These are phyloP conservation scores for Hemerocallis citrina DNA, from an alignment of 106 monocot species.

Conservation along the genomic window DNA sequence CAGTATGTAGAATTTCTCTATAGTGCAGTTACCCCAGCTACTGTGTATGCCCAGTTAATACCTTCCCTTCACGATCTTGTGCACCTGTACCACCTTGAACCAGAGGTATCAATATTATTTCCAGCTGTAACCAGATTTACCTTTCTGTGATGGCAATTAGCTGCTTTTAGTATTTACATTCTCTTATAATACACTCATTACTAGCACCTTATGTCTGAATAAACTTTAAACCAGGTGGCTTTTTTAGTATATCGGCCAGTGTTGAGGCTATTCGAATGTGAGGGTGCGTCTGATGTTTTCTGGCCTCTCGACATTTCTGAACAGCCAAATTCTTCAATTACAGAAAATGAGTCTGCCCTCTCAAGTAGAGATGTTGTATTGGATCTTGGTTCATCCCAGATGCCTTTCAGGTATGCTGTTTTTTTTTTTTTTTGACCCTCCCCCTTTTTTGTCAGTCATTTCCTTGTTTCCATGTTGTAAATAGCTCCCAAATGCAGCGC, in stretches of 20 bases:
- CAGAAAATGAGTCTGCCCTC: conserved; percentile 30
- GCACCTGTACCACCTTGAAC: conserved; percentile 88
- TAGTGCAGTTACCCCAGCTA: conserved; percentile 56
- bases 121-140: not conserved
- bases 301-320: conserved; percentile 70
- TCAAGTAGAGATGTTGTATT: conserved; percentile 31
- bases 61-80: conserved; percentile 77
- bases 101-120: conserved; percentile 67
- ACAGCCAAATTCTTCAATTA: conserved; percentile 12
- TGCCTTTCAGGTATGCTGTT: conserved; percentile 48
- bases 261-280: conserved; percentile 84
- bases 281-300: conserved; percentile 35
- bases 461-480: too few relatives aligned
- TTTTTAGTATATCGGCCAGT: conserved; percentile 95
- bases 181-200: not conserved
- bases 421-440: conserved; percentile 5
- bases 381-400: conserved; percentile 38
- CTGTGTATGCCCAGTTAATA: conserved; percentile 65
- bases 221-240: conserved; percentile 56
- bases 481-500: too few relatives aligned
- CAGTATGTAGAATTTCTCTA: conserved; percentile 95
- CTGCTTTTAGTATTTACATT: not conserved
- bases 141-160: not conserved
- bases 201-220: not conserved
- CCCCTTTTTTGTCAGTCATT: not conserved